Conservation (phyloP, 192 early-diverging fungal genomes). For the Entrophospora sp. region DNA sequence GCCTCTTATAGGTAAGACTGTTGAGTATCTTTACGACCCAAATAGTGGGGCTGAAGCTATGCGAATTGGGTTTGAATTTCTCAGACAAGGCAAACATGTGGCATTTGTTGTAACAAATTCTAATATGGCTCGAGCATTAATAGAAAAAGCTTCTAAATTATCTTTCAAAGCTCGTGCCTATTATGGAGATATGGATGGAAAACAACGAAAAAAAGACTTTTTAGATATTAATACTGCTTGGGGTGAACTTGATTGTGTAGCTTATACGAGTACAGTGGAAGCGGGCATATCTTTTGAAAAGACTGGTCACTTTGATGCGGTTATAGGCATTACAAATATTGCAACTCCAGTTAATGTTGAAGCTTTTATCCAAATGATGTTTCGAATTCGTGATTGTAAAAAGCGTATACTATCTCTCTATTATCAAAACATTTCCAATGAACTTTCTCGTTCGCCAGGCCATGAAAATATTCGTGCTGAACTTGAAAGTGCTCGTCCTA, state of each 20-base stretch:
- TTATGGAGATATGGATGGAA: slow-evolving; percentile 10
- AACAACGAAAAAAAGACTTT: slow-evolving; percentile 8
- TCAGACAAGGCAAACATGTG: slow-evolving; percentile 1
- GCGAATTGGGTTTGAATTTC: background rate
- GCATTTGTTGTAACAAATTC: background rate
- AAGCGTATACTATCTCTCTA: too few relatives aligned
- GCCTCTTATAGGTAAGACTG: background rate
- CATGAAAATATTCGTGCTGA: too few relatives aligned
- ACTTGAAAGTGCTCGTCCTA: too few relatives aligned
- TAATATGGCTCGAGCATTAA: slow-evolving; percentile 5
- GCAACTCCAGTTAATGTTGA: too few relatives aligned
- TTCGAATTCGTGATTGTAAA: too few relatives aligned
- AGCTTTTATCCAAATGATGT: too few relatives aligned
- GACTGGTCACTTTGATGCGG: too few relatives aligned
- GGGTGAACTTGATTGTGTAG: background rate
- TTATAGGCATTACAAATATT: too few relatives aligned
- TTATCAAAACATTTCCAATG: too few relatives aligned
- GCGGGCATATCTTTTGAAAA: too few relatives aligned
- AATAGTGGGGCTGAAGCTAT: slow-evolving; percentile 14
- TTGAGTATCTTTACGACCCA: slow-evolving; percentile 1
- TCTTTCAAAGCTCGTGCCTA: background rate
- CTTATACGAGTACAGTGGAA: slow-evolving; percentile 2
- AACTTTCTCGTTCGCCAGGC: too few relatives aligned
- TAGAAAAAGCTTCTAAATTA: slow-evolving; percentile 2
- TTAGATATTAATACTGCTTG: background rate